phyloP scores from a whole-genome alignment of 495 filamentous ascomycete species.

The Penicillium steckii region DNA sequence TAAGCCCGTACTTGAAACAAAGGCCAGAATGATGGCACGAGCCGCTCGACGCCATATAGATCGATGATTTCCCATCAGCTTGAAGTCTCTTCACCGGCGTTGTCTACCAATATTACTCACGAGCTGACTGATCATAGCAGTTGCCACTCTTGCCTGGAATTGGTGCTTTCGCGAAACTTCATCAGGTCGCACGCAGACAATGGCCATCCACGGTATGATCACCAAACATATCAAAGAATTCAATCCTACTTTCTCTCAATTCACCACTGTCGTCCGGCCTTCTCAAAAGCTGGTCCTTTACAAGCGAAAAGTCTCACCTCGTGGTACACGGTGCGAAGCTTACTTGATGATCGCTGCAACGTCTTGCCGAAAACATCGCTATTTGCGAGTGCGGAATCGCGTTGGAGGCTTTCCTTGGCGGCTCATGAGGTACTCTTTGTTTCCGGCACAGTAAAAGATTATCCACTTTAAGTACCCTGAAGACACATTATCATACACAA shows the following conservation, averaged over 20 bases:
- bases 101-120: slow-evolving; percentile 5
- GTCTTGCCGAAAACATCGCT: background rate
- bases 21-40: slow-evolving; percentile 4
- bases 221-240: background rate
- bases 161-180: background rate
- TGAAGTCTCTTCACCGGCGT: background rate
- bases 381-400: background rate
- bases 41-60: background rate
- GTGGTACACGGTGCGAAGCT: background rate
- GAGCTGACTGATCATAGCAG: background rate
- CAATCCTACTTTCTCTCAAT: background rate
- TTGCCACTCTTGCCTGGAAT: no score
- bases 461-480: background rate
- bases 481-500: background rate
- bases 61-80: background rate
- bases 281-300: no score
- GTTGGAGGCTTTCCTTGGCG: background rate
- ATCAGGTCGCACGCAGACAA: background rate
- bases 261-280: no score
- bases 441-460: background rate
- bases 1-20: background rate
- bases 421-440: background rate
- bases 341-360: background rate
- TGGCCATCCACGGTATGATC: background rate
- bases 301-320: background rate